Conservation (phyloP, 768 basidiomycete species). For the Phaeolepiota aurea region DNA sequence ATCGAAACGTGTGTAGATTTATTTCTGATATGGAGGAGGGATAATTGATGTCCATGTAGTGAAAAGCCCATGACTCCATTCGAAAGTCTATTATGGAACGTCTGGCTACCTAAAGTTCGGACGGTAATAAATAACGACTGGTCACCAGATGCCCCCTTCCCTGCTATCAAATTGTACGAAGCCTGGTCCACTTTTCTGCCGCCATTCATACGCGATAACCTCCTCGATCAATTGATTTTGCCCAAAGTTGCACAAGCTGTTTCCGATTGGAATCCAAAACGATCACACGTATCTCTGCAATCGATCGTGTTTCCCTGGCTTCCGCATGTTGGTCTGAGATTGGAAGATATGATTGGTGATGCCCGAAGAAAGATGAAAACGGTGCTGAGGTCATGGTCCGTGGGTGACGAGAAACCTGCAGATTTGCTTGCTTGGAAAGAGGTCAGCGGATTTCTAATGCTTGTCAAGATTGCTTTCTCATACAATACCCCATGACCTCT, state of each 20-base stretch:
- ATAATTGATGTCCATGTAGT: constrained; percentile 18
- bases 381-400: constrained; percentile 67
- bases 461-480: no score
- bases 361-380: constrained; percentile 81
- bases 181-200: constrained; percentile 86
- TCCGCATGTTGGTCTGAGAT: constrained; percentile 73
- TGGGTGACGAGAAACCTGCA: constrained; percentile 63
- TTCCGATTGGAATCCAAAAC: constrained; percentile 71
- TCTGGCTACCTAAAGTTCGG: constrained; percentile 94
- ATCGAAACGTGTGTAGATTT: constrained; percentile 26
- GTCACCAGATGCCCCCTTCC: constrained; percentile 62
- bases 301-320: constrained; percentile 94
- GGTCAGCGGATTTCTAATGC: constrained; percentile 30
- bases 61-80: constrained; percentile 86
- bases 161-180: constrained; percentile 79
- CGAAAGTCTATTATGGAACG: constrained; percentile 89
- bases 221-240: constrained; percentile 91
- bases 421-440: constrained; percentile 79
- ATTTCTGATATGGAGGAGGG: neutral
- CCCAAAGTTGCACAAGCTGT: constrained; percentile 87
- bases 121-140: constrained; percentile 94
- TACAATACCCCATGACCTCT: constrained; percentile 3
- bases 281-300: constrained; percentile 53
- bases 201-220: constrained; percentile 86
- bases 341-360: constrained; percentile 82